Conservation (phyloP, 371 early-diverging fungal species). For the Apophysomyces sp. region DNA sequence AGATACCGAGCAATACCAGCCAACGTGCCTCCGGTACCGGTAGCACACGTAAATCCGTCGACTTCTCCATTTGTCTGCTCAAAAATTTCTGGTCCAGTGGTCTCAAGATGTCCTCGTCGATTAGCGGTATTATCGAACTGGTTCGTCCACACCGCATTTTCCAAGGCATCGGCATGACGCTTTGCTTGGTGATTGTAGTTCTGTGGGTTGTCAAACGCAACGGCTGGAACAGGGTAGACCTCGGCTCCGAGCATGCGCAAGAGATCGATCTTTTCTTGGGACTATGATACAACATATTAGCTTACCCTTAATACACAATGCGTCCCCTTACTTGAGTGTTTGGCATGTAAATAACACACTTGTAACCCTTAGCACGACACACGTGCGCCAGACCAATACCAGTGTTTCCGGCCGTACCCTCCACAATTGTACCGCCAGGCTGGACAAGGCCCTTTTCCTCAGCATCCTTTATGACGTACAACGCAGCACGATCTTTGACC, state of each 20-base stretch:
- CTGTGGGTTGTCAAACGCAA: slow-evolving; percentile 86
- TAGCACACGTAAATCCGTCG: slow-evolving; percentile 89
- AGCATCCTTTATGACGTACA: slow-evolving; percentile 91
- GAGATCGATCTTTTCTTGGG: slow-evolving; percentile 93
- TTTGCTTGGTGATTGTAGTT: slow-evolving; percentile 96
- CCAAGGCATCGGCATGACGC: slow-evolving; percentile 75
- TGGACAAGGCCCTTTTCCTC: slow-evolving; percentile 83
- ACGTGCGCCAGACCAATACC: slow-evolving; percentile 97
- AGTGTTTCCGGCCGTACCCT: slow-evolving; percentile 96
- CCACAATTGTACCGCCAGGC: slow-evolving; percentile 93
- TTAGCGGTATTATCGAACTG: slow-evolving; percentile 89
- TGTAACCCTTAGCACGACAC: slow-evolving; percentile 93
- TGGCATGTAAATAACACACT: slow-evolving; percentile 96
- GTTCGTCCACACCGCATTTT: slow-evolving; percentile 95
- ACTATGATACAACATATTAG: slow-evolving; percentile 28
- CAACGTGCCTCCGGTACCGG: slow-evolving; percentile 93
- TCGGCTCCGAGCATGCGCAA: slow-evolving; percentile 91
- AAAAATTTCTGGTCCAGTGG: slow-evolving; percentile 95
- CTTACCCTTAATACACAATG: not conserved
- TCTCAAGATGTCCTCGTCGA: slow-evolving; percentile 89
- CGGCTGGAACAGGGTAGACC: slow-evolving; percentile 87
- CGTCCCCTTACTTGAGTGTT: slow-evolving; percentile 78
- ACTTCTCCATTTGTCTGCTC: slow-evolving; percentile 78
- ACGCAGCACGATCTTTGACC: slow-evolving; percentile 96
- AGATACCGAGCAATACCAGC: slow-evolving; percentile 84